phyloP scores from a whole-genome alignment of 176 grass and related monocot genomes.

The Coix lacrymajobi region DNA sequence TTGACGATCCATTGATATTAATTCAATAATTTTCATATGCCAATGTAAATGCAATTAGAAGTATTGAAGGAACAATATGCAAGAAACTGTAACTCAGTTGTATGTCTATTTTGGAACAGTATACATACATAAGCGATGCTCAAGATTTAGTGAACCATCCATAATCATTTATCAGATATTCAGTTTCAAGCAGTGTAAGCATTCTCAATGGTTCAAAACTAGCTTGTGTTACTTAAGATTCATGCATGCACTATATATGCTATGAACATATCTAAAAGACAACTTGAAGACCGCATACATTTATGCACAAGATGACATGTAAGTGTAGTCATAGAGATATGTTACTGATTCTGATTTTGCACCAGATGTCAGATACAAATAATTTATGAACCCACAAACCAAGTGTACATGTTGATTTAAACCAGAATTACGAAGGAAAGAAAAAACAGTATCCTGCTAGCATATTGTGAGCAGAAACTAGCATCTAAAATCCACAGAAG shows the following conservation, averaged over 20 bases:
- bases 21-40: background rate
- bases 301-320: background rate
- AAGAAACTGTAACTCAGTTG: background rate
- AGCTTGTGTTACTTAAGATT: background rate
- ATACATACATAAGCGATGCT: background rate
- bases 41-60: conserved; percentile 12
- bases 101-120: background rate
- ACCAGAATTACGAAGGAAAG: background rate
- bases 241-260: conserved; percentile 3
- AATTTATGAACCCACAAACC: background rate
- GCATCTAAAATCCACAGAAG: background rate
- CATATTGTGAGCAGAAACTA: background rate
- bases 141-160: background rate
- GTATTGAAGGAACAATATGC: background rate
- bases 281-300: background rate
- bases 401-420: background rate
- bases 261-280: background rate
- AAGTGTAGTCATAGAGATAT: background rate
- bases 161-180: background rate
- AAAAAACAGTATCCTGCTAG: conserved; percentile 9
- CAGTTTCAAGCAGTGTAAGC: background rate
- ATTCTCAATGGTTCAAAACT: background rate
- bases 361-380: conserved; percentile 13
- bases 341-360: background rate
- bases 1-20: background rate